Percentiles rank a stretch among this genome's conserved stretches.
Conservation (phyloP, 192 early-diverging fungal species). For the Linnemannia zychae region DNA sequence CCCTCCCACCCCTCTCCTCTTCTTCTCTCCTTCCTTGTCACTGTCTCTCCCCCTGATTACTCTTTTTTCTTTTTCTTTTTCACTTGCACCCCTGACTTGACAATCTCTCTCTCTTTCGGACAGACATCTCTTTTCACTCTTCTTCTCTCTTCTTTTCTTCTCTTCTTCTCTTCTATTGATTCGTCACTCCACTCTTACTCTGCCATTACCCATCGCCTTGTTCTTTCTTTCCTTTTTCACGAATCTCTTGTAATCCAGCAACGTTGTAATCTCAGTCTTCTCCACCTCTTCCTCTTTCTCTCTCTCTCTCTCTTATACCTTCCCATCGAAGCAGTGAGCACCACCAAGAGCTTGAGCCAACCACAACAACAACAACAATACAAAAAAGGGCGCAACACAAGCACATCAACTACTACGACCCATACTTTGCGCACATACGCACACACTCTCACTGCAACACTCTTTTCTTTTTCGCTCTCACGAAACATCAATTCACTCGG, state of each 20-base stretch:
- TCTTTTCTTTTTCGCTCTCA: not conserved
- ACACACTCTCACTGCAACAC: not conserved
- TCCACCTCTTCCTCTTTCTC: not conserved
- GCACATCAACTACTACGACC: not conserved
- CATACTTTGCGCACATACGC: not conserved
- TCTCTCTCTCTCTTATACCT: not conserved
- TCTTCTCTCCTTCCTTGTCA: slow-evolving; percentile 6
- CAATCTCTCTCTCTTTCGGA: not conserved
- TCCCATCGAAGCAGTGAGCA: slow-evolving; percentile 8
- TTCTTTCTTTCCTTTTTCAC: not conserved
- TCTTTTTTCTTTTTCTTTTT: not conserved
- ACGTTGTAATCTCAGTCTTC: slow-evolving; percentile 9
- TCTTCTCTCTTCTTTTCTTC: not conserved
- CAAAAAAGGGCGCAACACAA: not conserved
- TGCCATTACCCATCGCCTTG: too few species aligned
- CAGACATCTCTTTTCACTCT: too few species aligned
- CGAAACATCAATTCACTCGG: not conserved
- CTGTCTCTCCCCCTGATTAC: not conserved
- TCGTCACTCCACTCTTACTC: not conserved
- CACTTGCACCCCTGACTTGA: not conserved
- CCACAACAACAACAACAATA: slow-evolving; percentile 2
- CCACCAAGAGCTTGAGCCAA: slow-evolving; percentile 31
- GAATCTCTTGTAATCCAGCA: not conserved
- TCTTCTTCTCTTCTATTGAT: slow-evolving; percentile 5
- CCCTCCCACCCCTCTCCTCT: not conserved